Evolutionary conservation across 2,329 filamentous ascomycete genomes (phyloP), one percentile per base, ranked within the genome.

Genomic region (Sporothrix mexicana): DNA sequence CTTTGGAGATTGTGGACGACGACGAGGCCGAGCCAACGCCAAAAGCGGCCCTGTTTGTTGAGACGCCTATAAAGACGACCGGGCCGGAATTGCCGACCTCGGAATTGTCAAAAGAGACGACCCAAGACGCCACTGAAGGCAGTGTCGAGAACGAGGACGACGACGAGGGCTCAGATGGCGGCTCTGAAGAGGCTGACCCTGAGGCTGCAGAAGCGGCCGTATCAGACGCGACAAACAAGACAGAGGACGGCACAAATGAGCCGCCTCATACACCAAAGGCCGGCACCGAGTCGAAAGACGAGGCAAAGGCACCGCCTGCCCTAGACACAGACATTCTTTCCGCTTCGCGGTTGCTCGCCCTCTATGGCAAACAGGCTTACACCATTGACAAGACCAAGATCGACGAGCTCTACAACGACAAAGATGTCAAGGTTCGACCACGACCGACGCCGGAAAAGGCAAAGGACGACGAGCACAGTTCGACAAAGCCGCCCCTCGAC

Each of bases 341-440:
- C 36, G 20, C 53, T 1, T n/a, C 49, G 9, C 59, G 17, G 13
- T 43, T 62, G 25, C 72, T 73, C 13, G 43, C 43, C 49, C 79
- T 79, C 36, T 81, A 79, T 67, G 79, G 78, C 9, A 70, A 66
- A 41, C 69, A 72, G 10, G 30, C 70, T 6, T 76, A 73, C 9
- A 59, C 25, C 1, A 15, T 62, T 8, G 73, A 74, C 45, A 15
- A 64, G 8, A 15, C n/a, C 13, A 66, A 71, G 9, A 45, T 74
- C 1, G 74, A 73, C 47, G 45, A 61, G n/a, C 64, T 76, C 3
- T 75, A 47, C 30, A 51, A 13, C 20, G 4, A 74, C 9, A 47
- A 47, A 20, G 61, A 23, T 15, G 12, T 25, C 41, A 61, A 41
- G 5, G 49, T 74, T 8, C 74, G 8, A 53, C 59, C 51, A 41